A percentile compares a stretch with the other conserved stretches of the same genome.
These are phyloP conservation scores for Cercospora brassicicola DNA, from an alignment of 2,329 filamentous ascomycete species.

Conservation along the genomic window DNA sequence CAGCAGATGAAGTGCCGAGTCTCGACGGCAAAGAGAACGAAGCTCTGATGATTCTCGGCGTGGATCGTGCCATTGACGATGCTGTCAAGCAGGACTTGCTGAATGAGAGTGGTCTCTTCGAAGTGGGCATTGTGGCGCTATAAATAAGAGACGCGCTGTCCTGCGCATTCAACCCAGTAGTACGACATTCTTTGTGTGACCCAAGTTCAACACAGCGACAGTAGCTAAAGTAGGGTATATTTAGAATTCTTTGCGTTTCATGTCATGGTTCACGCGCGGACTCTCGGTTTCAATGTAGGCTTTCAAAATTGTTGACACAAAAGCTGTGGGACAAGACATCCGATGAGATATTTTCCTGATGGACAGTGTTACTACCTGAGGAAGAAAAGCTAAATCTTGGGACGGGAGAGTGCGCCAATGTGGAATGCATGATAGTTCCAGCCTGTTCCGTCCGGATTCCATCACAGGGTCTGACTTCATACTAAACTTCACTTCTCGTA, in stretches of 20 bases:
- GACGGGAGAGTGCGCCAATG: too few relatives aligned
- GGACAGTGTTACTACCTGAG: too few relatives aligned
- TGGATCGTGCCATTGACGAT: slow-evolving; percentile 64
- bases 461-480: background rate
- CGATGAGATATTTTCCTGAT: too few relatives aligned
- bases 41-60: slow-evolving; percentile 78
- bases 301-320: background rate
- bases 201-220: background rate
- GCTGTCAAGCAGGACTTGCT: slow-evolving; percentile 55
- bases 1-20: slow-evolving; percentile 4
- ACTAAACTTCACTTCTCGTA: background rate
- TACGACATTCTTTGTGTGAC: background rate
- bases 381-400: too few relatives aligned
- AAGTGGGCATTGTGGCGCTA: slow-evolving; percentile 52
- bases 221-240: background rate
- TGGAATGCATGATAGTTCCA: background rate
- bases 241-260: background rate
- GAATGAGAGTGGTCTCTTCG: slow-evolving; percentile 53
- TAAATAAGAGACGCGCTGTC: background rate
- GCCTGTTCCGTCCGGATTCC: background rate
- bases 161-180: background rate
- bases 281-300: background rate
- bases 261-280: background rate
- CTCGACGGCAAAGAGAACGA: slow-evolving; percentile 54
- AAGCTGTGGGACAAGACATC: too few relatives aligned